Conservation (phyloP, 2,329 filamentous ascomycete species). For the Fusarium torulosum region DNA sequence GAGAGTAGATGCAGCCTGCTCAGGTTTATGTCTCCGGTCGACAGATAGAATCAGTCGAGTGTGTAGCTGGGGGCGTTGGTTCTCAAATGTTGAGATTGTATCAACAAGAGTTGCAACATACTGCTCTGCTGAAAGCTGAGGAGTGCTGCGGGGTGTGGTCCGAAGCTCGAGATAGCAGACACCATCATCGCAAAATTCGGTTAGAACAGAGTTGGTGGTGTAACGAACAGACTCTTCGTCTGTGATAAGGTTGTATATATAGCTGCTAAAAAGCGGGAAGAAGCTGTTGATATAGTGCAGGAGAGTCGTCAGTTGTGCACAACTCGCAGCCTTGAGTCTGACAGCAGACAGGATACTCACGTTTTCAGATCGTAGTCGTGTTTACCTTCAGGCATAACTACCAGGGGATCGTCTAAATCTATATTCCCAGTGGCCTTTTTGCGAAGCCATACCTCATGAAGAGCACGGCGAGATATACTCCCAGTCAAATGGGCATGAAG, state of each 20-base stretch:
- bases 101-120: slow-evolving; percentile 76
- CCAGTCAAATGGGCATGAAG: slow-evolving; percentile 85
- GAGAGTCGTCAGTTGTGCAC: background rate
- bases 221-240: slow-evolving; percentile 69
- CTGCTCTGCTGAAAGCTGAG: slow-evolving; percentile 67
- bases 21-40: slow-evolving; percentile 72
- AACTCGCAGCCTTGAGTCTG: background rate
- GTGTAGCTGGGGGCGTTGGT: slow-evolving; percentile 60
- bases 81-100: slow-evolving; percentile 69
- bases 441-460: slow-evolving; percentile 79
- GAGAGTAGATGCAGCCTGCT: slow-evolving; percentile 73
- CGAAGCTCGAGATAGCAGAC: slow-evolving; percentile 84
- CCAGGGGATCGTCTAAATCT: slow-evolving; percentile 74
- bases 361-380: slow-evolving; percentile 77
- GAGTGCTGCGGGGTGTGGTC: slow-evolving; percentile 78
- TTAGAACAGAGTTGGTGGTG: slow-evolving; percentile 74
- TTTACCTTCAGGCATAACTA: slow-evolving; percentile 77
- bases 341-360: slow-evolving; percentile 57
- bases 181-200: slow-evolving; percentile 76
- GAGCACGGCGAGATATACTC: slow-evolving; percentile 77
- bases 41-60: slow-evolving; percentile 79
- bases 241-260: slow-evolving; percentile 82
- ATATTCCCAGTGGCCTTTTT: slow-evolving; percentile 68
- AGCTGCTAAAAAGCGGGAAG: slow-evolving; percentile 82
- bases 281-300: slow-evolving; percentile 63